A percentile compares a stretch with the other conserved stretches of the same genome.
Conservation (phyloP, 805 yeast genomes). For the Wickerhamiella occidentalis region DNA sequence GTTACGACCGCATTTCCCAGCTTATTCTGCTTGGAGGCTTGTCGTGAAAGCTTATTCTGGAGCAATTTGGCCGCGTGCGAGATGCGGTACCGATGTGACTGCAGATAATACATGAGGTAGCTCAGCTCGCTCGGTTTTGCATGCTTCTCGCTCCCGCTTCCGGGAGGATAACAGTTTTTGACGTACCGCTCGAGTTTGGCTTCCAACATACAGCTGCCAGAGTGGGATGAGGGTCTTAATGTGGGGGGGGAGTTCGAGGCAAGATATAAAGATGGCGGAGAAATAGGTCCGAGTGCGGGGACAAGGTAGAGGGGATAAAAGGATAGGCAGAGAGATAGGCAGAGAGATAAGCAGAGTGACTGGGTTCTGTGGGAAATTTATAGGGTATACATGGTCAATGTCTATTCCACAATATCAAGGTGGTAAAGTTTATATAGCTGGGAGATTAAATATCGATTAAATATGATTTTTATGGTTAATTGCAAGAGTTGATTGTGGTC, state of each 20-base stretch:
- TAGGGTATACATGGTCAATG: too few relatives aligned
- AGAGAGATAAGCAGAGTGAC: too few relatives aligned
- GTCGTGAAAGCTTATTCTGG: slow-evolving; percentile 47
- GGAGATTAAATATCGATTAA: too few relatives aligned
- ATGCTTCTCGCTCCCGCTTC: slow-evolving; percentile 71
- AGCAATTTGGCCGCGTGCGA: slow-evolving; percentile 73
- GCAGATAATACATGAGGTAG: slow-evolving; percentile 77
- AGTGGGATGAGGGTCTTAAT: neutral
- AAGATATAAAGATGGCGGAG: neutral
- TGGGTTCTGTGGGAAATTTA: too few relatives aligned
- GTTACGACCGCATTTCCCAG: slow-evolving; percentile 80
- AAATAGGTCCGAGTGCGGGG: neutral
- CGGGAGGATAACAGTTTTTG: slow-evolving; percentile 86
- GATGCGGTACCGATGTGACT: slow-evolving; percentile 76
- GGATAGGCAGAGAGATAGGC: too few relatives aligned
- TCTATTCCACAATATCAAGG: too few relatives aligned
- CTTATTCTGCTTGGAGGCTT: slow-evolving; percentile 43
- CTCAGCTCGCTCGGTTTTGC: slow-evolving; percentile 89
- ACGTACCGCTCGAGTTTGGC: slow-evolving; percentile 87
- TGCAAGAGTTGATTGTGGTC: too few relatives aligned
- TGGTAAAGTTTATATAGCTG: too few relatives aligned
- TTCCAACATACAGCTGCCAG: slow-evolving; percentile 4
- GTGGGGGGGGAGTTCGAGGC: too few relatives aligned
- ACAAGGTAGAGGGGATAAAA: neutral
- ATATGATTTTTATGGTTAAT: too few relatives aligned